These are phyloP conservation scores for Guyanaporus albipodus DNA, from an alignment of 768 basidiomycete genomes.

Conservation along the genomic window DNA sequence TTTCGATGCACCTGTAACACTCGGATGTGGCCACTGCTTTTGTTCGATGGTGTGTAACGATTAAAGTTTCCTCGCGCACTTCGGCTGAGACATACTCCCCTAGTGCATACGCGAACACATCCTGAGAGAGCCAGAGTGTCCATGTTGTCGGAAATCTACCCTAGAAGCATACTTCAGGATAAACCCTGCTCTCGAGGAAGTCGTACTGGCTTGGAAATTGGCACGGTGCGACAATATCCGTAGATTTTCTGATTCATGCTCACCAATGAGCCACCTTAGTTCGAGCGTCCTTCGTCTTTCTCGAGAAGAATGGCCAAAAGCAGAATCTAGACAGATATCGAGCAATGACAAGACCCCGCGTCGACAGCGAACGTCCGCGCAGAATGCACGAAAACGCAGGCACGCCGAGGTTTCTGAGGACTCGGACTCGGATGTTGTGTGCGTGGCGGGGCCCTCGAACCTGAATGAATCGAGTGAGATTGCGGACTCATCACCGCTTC, in stretches of 20 bases:
- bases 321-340: constrained; percentile 5
- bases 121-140: constrained; percentile 61
- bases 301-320: constrained; percentile 28
- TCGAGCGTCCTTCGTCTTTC: constrained; percentile 42
- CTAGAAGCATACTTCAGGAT: constrained; percentile 62
- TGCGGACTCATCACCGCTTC: constrained; percentile 21
- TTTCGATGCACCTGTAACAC: constrained; percentile 67
- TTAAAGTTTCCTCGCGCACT: not conserved
- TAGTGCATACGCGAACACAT: constrained; percentile 71
- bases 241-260: not conserved
- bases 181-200: constrained; percentile 68
- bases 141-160: constrained; percentile 57
- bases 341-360: constrained; percentile 15
- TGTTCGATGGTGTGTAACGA: constrained; percentile 60
- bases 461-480: constrained; percentile 21
- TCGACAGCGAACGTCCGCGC: constrained; percentile 11
- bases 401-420: constrained; percentile 15
- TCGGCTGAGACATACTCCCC: constrained; percentile 4
- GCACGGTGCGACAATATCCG: constrained; percentile 49
- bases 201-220: constrained; percentile 63
- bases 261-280: constrained; percentile 26
- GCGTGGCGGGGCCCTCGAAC: constrained; percentile 31
- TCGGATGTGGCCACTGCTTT: constrained; percentile 78
- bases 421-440: constrained; percentile 29
- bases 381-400: constrained; percentile 37